Evolutionary conservation across 768 basidiomycete species (phyloP), one percentile per base, ranked within the genome.

Genomic region (Pleurotus djamor): DNA sequence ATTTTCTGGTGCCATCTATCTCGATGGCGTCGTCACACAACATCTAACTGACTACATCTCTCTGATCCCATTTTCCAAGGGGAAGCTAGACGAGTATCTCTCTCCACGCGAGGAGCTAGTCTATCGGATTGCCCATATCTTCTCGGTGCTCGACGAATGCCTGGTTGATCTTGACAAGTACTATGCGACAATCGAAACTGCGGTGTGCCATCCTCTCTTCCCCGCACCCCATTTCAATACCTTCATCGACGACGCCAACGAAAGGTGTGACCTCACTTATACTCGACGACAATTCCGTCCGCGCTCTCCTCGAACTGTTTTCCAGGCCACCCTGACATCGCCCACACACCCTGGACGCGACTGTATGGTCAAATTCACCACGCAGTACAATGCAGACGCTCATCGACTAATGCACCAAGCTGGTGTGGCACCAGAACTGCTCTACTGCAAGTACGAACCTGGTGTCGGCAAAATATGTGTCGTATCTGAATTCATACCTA

Each of bases 381-480:
- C 36, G 52, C 36, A 38, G 13, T 55, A 55, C 21, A 41, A 38
- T 38, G 14, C 14, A 28, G 52, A 38, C 14, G 52, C 52, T 6
- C 52, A 55, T 32, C 10, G 21, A 7, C 17, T 55, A 33, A 55
- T 55, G 52, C 14, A 55, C 10, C 8, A 13, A 9, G 52, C 35
- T 2, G 52, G 52, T 9, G 36, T 41, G 16, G 52, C 52, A 41
- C 52, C 52, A 17, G 43, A 14, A 28, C 52, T 55, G 35, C 52
- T 55, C n/a, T 55, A 55, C 37, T 55, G 38, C 52, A 41, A 38
- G 10, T 55, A 41, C 36, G 52, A 55, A 28, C 52, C 52, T 7
- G 43, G 34, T 32, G 52, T 55, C 32, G 36, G 52, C 36, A 38
- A 41, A 41, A 41, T 38, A 16, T 55, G 52, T 32, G 52, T 55